phyloP scores from a whole-genome alignment of 1,284 basidiomycete species.

The Ceratobasidium theobromae region DNA sequence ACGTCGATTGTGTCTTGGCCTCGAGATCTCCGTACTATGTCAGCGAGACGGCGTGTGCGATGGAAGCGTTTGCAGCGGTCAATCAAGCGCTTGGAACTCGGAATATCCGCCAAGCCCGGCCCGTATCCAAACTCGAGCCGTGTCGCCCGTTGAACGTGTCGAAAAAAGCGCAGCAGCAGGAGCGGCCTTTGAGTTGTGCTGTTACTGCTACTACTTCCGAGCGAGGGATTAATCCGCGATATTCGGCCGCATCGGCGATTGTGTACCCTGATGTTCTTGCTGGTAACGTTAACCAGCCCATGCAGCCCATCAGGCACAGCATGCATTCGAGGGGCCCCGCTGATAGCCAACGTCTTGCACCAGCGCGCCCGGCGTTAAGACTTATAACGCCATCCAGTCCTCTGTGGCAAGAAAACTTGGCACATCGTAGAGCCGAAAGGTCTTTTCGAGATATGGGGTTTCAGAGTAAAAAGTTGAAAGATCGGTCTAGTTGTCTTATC shows the following conservation, averaged over 20 bases:
- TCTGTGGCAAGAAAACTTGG: neutral
- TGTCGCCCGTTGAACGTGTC: too few relatives aligned
- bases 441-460: neutral
- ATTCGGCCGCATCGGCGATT: neutral
- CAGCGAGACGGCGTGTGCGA: neutral
- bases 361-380: neutral
- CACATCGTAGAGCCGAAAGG: neutral
- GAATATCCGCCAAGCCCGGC: conserved; percentile 6
- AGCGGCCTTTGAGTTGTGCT: too few relatives aligned
- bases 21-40: neutral
- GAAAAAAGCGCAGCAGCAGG: too few relatives aligned
- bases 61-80: conserved; percentile 17
- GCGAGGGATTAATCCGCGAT: neutral
- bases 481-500: conserved; percentile 16
- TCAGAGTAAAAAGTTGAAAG: neutral
- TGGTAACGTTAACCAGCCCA: neutral
- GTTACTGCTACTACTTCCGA: too few relatives aligned
- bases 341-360: neutral
- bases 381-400: conserved; percentile 8
- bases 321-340: neutral
- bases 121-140: too few relatives aligned
- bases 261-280: neutral
- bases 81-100: conserved; percentile 23
- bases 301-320: neutral
- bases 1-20: too few relatives aligned